Evolutionary conservation across 352 stramenopile genomes (phyloP).

Genomic region (Phytophthora nicotianae): DNA sequence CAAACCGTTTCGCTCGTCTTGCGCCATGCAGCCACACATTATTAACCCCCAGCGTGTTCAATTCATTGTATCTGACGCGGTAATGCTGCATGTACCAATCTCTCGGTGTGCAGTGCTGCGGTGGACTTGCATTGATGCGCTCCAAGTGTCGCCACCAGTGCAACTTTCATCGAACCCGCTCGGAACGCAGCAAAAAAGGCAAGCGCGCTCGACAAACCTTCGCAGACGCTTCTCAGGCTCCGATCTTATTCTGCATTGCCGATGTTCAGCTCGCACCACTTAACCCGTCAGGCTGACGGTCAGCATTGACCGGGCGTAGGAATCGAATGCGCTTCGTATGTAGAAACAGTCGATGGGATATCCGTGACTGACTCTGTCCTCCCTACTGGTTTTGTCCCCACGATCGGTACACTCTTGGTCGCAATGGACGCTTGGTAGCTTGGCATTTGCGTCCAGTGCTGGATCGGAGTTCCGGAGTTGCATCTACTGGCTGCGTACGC

Average conservation of each 20-base stretch:
- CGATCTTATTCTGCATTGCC: too few species aligned
- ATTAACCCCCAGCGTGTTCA: too few species aligned
- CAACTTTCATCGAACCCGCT: constrained; percentile 1
- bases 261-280: constrained; percentile 26
- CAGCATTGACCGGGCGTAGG: constrained; percentile 39
- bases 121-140: too few species aligned
- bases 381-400: constrained; percentile 59
- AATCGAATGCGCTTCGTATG: constrained; percentile 60
- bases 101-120: too few species aligned
- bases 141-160: constrained; percentile 6
- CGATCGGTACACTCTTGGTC: constrained; percentile 48
- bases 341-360: constrained; percentile 54
- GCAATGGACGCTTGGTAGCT: constrained; percentile 67
- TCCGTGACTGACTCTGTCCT: constrained; percentile 12
- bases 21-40: constrained; percentile 5
- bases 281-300: constrained; percentile 1
- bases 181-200: neutral
- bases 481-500: constrained; percentile 39
- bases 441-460: constrained; percentile 73
- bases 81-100: neutral
- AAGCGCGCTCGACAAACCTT: constrained; percentile 8
- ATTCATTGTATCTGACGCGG: neutral
- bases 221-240: constrained; percentile 3
- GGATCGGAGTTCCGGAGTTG: constrained; percentile 64
- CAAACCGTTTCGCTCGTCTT: constrained; percentile 21